A percentile compares a stretch with the other conserved stretches of the same genome.
Evolutionary conservation across 345 rosid genomes (phyloP).

Genomic region (Lumnitzera racemosa): DNA sequence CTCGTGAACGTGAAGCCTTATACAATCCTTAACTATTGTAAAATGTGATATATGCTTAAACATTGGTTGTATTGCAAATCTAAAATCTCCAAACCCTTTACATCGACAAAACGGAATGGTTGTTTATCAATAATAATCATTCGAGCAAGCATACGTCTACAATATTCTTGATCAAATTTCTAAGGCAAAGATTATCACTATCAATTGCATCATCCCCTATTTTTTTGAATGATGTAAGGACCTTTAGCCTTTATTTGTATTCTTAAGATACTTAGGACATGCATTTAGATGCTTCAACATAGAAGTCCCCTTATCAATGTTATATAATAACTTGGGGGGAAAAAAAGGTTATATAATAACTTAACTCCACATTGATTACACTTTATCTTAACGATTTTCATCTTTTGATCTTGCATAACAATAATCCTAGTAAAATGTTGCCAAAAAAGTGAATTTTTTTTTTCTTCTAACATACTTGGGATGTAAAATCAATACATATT

Average conservation of each 20-base stretch:
- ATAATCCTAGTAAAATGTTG: neutral
- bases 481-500: too few relatives aligned
- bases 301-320: neutral
- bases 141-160: conserved; percentile 1
- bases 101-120: neutral
- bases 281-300: neutral
- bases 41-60: neutral
- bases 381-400: neutral
- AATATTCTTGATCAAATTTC: neutral
- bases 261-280: neutral
- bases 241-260: neutral
- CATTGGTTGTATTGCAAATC: neutral
- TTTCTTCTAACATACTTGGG: too few relatives aligned
- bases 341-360: too few relatives aligned
- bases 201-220: neutral
- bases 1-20: too few relatives aligned
- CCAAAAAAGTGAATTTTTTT: neutral
- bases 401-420: neutral
- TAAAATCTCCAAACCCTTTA: neutral
- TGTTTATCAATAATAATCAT: conserved; percentile 1
- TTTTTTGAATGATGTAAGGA: neutral
- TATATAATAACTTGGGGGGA: neutral
- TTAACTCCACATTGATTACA: neutral
- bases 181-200: neutral
- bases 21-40: too few relatives aligned